Percentiles rank a stretch among this genome's conserved stretches.
Evolutionary conservation across 1,284 basidiomycete species (phyloP).

Genomic region (Coniferiporia sulphurascens): DNA sequence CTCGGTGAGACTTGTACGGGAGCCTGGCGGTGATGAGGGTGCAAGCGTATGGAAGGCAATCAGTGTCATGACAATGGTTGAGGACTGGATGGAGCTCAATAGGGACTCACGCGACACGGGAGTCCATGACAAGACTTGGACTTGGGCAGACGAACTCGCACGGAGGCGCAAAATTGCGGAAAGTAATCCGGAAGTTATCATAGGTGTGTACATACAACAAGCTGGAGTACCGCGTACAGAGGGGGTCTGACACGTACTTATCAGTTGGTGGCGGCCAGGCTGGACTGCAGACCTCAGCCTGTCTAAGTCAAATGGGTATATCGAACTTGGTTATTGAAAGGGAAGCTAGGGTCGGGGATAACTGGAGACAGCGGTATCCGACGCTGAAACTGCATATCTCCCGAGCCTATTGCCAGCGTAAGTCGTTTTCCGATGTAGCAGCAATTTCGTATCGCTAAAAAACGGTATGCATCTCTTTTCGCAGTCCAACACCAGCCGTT

Average conservation of each 20-base stretch:
- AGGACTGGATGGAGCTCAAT: conserved; percentile 30
- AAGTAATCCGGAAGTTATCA: conserved; percentile 27
- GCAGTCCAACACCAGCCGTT: conserved; percentile 37
- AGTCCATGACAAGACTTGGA: conserved; percentile 16
- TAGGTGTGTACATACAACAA: conserved; percentile 22
- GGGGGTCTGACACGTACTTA: not conserved
- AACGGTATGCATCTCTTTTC: not conserved
- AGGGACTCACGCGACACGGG: conserved; percentile 20
- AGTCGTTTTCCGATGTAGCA: conserved; percentile 15
- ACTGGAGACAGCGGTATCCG: conserved; percentile 50
- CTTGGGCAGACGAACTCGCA: conserved; percentile 19
- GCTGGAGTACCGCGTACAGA: not conserved
- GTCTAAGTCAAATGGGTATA: conserved; percentile 47
- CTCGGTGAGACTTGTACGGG: not conserved
- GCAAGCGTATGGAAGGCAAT: conserved; percentile 26
- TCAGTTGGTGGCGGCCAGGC: conserved; percentile 51
- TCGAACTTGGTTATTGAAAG: conserved; percentile 44
- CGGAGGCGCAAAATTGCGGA: conserved; percentile 21
- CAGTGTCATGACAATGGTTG: conserved; percentile 25
- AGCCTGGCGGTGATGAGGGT: conserved; percentile 5
- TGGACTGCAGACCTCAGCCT: conserved; percentile 46
- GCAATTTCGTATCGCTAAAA: not conserved
- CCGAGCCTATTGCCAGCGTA: conserved; percentile 32
- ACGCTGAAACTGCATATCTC: conserved; percentile 43
- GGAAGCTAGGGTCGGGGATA: conserved; percentile 44